Evolutionary conservation across 164 flowering plant species (phyloP).

Genomic region (Aristolochia fimbriata): DNA sequence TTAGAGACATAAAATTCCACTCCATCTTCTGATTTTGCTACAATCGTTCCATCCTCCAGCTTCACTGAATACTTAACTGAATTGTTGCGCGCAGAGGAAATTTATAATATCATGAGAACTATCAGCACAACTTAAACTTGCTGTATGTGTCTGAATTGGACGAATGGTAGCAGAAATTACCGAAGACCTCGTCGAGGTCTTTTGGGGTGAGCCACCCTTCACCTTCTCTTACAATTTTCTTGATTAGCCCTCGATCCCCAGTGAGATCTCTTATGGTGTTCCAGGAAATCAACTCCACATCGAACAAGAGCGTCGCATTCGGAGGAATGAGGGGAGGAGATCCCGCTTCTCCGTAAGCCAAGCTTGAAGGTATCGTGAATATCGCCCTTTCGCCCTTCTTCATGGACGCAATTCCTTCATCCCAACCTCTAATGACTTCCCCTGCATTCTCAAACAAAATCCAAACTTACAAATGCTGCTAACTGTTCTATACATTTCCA

Average conservation of each 20-base stretch:
- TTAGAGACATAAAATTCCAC: slow-evolving; percentile 34
- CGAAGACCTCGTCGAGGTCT: slow-evolving; percentile 43
- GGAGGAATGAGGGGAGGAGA: slow-evolving; percentile 37
- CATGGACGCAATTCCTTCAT: slow-evolving; percentile 52
- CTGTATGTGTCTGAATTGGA: background rate
- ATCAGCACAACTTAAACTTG: background rate
- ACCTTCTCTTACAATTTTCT: slow-evolving; percentile 37
- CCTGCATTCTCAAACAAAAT: slow-evolving; percentile 15
- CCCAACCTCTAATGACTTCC: slow-evolving; percentile 53
- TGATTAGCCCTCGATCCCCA: slow-evolving; percentile 44
- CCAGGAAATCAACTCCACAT: slow-evolving; percentile 47
- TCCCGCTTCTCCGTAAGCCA: slow-evolving; percentile 45
- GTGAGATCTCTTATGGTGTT: slow-evolving; percentile 33
- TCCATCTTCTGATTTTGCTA: slow-evolving; percentile 33
- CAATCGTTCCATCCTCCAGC: slow-evolving; percentile 30
- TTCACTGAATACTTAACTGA: slow-evolving; percentile 43
- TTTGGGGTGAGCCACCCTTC: slow-evolving; percentile 43
- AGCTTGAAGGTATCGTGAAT: slow-evolving; percentile 36
- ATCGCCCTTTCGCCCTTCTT: slow-evolving; percentile 49
- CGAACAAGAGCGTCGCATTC: slow-evolving; percentile 31
- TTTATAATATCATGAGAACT: no score
- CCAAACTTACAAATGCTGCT: background rate
- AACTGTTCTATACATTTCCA: no score
- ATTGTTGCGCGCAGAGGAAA: slow-evolving; percentile 2
- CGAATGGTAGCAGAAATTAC: slow-evolving; percentile 11